Evolutionary conservation across 2,329 filamentous ascomycete genomes (phyloP).

Genomic region (Hymenoscyphus fructigenus): DNA sequence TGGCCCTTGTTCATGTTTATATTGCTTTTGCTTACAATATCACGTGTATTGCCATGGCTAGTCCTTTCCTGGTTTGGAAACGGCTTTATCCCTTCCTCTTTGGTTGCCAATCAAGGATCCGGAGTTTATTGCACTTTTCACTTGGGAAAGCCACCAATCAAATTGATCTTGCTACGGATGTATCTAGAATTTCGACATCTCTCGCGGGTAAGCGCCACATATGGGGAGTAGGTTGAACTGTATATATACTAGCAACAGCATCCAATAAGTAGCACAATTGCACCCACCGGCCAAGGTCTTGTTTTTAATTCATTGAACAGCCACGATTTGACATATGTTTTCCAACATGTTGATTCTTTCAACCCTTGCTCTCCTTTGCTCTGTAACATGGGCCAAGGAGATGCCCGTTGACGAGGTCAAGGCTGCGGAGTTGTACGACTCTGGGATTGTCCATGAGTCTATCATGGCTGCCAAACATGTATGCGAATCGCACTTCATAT

Average conservation of each 20-base stretch:
- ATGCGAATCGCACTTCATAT: not conserved
- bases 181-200: not conserved
- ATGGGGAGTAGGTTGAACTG: not conserved
- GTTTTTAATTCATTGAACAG: not conserved
- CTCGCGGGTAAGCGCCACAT: not conserved
- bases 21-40: not conserved
- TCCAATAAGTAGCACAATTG: slow-evolving; percentile 1
- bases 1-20: not conserved
- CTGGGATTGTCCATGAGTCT: slow-evolving; percentile 15
- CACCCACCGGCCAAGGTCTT: not conserved
- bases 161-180: not conserved
- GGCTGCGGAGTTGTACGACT: slow-evolving; percentile 12
- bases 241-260: not conserved
- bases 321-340: not conserved
- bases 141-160: not conserved
- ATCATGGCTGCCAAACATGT: slow-evolving; percentile 18
- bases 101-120: not conserved
- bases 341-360: slow-evolving; percentile 9
- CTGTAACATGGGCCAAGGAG: slow-evolving; percentile 12
- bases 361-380: slow-evolving; percentile 6
- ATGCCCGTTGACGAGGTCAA: slow-evolving; percentile 9
- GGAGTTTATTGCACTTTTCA: not conserved
- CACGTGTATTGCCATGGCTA: not conserved
- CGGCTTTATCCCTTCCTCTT: not conserved
- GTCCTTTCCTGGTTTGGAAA: not conserved